Percentiles rank a stretch among this genome's conserved stretches.
These are phyloP conservation scores for Arthrobotrys iridis DNA, from an alignment of 2,329 filamentous ascomycete genomes.

Conservation along the genomic window DNA sequence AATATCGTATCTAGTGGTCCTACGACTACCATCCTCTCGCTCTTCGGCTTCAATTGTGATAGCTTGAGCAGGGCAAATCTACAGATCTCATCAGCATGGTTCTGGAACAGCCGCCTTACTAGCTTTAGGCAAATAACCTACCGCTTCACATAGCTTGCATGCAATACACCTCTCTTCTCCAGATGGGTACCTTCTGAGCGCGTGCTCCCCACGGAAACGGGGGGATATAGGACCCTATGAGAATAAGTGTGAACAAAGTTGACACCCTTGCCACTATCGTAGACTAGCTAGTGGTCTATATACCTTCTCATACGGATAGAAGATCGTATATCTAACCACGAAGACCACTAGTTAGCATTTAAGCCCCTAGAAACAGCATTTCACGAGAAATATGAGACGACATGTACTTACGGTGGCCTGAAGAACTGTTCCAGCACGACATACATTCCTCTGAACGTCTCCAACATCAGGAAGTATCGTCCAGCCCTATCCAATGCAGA, in stretches of 20 bases:
- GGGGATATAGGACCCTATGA: conserved; percentile 89
- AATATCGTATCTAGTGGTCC: conserved; percentile 97
- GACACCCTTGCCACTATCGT: not conserved
- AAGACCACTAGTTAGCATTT: not conserved
- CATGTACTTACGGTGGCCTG: conserved; percentile 85
- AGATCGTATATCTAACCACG: conserved; percentile 85
- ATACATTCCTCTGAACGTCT: conserved; percentile 98
- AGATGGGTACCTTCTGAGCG: conserved; percentile 92
- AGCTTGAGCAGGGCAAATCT: conserved; percentile 94
- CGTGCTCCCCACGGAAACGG: conserved; percentile 97
- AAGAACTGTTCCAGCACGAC: conserved; percentile 98
- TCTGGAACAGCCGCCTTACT: not conserved
- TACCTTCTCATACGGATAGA: conserved; percentile 97
- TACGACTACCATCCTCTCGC: conserved; percentile 91
- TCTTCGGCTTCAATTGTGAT: conserved; percentile 99
- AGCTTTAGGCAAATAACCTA: conserved; percentile 59
- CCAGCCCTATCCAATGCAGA: conserved; percentile 82
- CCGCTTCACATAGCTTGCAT: conserved; percentile 98
- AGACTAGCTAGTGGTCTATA: conserved; percentile 11
- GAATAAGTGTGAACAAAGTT: not conserved
- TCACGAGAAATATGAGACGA: not conserved
- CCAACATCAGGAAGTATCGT: conserved; percentile 93
- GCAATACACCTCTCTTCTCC: conserved; percentile 99
- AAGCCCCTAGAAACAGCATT: not conserved
- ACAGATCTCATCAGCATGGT: conserved; percentile 46